Evolutionary conservation across 2,329 filamentous ascomycete species (phyloP).

Genomic region (Cladosporium oxysporum): DNA sequence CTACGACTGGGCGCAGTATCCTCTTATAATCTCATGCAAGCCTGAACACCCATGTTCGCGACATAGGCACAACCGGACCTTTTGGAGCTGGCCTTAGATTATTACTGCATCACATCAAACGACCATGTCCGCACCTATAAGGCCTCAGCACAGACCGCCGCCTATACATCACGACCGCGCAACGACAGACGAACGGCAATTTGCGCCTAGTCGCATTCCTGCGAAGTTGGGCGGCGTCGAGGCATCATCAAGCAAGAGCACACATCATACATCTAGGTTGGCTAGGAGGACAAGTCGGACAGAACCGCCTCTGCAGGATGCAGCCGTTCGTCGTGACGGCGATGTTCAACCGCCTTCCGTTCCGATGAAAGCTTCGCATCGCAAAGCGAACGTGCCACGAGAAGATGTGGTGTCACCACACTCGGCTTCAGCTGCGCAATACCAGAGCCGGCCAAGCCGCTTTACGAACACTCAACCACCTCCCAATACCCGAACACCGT

Average conservation of each 20-base stretch:
- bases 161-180: conserved; percentile 10
- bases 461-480: neutral
- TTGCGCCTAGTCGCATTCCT: conserved; percentile 28
- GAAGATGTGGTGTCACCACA: conserved; percentile 19
- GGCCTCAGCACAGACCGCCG: conserved; percentile 21
- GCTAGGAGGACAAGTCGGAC: conserved; percentile 30
- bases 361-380: conserved; percentile 20
- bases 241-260: conserved; percentile 23
- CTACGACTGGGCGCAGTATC: neutral
- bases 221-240: conserved; percentile 22
- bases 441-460: conserved; percentile 7
- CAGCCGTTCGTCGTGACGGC: conserved; percentile 21
- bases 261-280: conserved; percentile 31
- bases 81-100: neutral
- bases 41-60: neutral
- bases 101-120: neutral
- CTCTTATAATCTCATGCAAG: neutral
- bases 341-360: conserved; percentile 24
- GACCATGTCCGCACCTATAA: conserved; percentile 26
- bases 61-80: neutral
- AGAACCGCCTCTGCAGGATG: conserved; percentile 21
- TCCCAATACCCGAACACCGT: conserved; percentile 40
- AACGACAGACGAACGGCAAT: conserved; percentile 9
- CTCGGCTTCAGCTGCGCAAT: conserved; percentile 18
- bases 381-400: conserved; percentile 13